A percentile compares a stretch with the other conserved stretches of the same genome.
Conservation (phyloP, 495 filamentous ascomycete genomes). For the Penicillium alfredii region DNA sequence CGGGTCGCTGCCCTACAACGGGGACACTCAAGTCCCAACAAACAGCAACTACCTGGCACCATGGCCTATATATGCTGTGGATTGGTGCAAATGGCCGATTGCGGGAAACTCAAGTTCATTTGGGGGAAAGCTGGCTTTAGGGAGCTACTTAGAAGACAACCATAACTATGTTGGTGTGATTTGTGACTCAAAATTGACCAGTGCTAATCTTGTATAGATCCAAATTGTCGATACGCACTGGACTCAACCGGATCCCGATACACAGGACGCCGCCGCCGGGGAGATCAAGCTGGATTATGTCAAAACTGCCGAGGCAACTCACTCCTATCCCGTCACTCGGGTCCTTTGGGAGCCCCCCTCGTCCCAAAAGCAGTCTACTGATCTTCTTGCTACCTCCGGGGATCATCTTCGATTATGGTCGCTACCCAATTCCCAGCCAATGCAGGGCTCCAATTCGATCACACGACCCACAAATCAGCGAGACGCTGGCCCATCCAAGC, state of each 20-base stretch:
- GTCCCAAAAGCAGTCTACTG: slow-evolving; percentile 93
- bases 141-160: slow-evolving; percentile 94
- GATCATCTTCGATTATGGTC: slow-evolving; percentile 97
- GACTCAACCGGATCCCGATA: slow-evolving; percentile 61
- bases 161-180: slow-evolving; percentile 78
- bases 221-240: slow-evolving; percentile 92
- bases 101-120: slow-evolving; percentile 58
- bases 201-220: slow-evolving; percentile 53
- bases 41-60: slow-evolving; percentile 91
- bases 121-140: slow-evolving; percentile 85
- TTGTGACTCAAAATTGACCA: neutral
- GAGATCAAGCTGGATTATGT: slow-evolving; percentile 80
- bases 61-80: slow-evolving; percentile 92
- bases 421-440: slow-evolving; percentile 53
- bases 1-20: slow-evolving; percentile 33
- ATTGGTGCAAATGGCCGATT: slow-evolving; percentile 99
- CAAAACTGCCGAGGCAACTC: slow-evolving; percentile 93
- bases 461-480: slow-evolving; percentile 57
- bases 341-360: slow-evolving; percentile 97
- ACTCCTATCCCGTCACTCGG: slow-evolving; percentile 94
- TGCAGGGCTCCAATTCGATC: slow-evolving; percentile 62
- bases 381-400: slow-evolving; percentile 91
- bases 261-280: slow-evolving; percentile 56
- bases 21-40: slow-evolving; percentile 48
- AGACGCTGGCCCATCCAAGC: slow-evolving; percentile 68